Base-by-base conservation (phyloP, 352 stramenopile genomes). In the Peronospora farinosa region DNA sequence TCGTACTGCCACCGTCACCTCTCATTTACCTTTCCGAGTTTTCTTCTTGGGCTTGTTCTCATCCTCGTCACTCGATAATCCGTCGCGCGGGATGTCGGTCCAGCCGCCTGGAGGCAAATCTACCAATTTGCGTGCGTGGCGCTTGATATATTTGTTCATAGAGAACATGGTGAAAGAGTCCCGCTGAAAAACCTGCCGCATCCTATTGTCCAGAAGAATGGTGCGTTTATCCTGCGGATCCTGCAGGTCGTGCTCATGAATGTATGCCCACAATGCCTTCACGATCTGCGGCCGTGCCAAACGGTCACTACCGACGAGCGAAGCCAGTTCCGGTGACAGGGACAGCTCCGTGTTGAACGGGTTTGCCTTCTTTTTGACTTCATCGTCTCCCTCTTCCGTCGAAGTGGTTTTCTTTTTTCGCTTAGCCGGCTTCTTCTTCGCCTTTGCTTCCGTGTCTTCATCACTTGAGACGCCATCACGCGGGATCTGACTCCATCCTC, bases 181-280 rank as follows among this genome's bases (percentile, higher is more conserved):
- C 44, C 83, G 76, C 64, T 90, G 69, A 63, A 93, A 93, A 33
- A 88, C 77, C 45, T 71, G 61, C 40, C 68, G 76, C 71, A 98
- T 78, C 51, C 61, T 86, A 41, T 89, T 75, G 61, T 98, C 92
- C 42, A 96, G 63, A 13, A 97, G 53, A 54, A 98, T 98, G 50
- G 86, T 82, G 13, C 88, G 84, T 65, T 97, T 96, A 58, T 98
- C 86, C 11, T 79, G 60, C 19, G 95, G 95, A 73, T 98, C 92
- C 68, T 98, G 95, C 38, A 98, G 68, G 17, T 96, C 66, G 52
- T 98, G 78, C 37, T 94, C 86, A 43, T 91, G 86, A 49, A 98
- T 98, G 63, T 98, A 98, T 47, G 95, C 83, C 95, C 95, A 98
- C 13, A 98, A 58, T 28, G 74, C 65, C 58, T 98, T 97, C 23